Evolutionary conservation across 208 protist species (phyloP).

Genomic region (Acanthamoeba lenticulata): DNA sequence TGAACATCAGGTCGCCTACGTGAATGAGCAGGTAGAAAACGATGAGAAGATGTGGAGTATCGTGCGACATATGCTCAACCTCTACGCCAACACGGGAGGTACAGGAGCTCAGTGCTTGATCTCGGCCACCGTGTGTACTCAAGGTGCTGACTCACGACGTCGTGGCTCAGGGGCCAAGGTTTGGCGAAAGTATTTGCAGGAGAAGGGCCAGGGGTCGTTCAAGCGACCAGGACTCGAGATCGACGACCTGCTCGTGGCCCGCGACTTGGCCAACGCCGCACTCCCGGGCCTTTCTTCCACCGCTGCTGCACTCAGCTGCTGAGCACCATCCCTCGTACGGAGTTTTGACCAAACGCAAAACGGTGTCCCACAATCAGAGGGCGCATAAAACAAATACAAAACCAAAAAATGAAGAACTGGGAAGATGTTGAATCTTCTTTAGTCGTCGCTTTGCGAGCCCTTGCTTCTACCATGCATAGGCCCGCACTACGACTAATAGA

Average conservation of each 20-base stretch:
- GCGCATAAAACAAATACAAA: not conserved
- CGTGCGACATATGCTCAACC: slow-evolving; percentile 9
- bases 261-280: not conserved
- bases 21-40: not conserved
- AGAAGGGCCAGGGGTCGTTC: not conserved
- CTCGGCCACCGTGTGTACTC: not conserved
- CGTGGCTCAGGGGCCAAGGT: not conserved
- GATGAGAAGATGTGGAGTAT: slow-evolving; percentile 32
- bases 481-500: slow-evolving; percentile 44
- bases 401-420: too few species aligned
- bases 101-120: not conserved
- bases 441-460: slow-evolving; percentile 30
- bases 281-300: too few species aligned
- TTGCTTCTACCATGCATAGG: not conserved
- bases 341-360: too few species aligned
- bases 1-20: not conserved
- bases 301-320: too few species aligned
- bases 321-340: too few species aligned
- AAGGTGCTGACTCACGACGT: not conserved
- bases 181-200: not conserved
- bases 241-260: not conserved
- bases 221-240: not conserved
- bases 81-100: slow-evolving; percentile 10
- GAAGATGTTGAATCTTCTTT: slow-evolving; percentile 47
- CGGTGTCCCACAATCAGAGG: not conserved